These are phyloP conservation scores for Penicillium simplicissimum DNA, from an alignment of 495 filamentous ascomycete species.

Conservation along the genomic window DNA sequence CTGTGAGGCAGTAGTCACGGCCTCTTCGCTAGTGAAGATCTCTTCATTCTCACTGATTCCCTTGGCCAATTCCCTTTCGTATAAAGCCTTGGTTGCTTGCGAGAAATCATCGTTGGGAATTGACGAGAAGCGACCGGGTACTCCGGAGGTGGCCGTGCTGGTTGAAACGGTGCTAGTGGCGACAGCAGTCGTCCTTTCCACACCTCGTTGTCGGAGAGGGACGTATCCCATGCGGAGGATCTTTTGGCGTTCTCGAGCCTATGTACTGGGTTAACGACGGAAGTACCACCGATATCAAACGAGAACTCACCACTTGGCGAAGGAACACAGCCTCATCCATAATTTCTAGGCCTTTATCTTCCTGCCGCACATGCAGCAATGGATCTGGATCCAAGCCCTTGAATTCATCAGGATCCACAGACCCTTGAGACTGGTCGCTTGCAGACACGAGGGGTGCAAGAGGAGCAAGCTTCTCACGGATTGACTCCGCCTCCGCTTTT, in stretches of 20 bases:
- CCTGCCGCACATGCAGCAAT: slow-evolving; percentile 62
- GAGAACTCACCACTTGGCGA: slow-evolving; percentile 51
- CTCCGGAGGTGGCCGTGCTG: slow-evolving; percentile 39
- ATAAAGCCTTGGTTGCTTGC: slow-evolving; percentile 85
- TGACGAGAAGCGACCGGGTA: slow-evolving; percentile 71
- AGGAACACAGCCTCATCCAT: slow-evolving; percentile 65
- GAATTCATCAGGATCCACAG: slow-evolving; percentile 25
- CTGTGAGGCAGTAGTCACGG: slow-evolving; percentile 62
- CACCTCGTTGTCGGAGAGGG: slow-evolving; percentile 55
- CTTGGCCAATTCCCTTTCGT: slow-evolving; percentile 89
- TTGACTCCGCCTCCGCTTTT: slow-evolving; percentile 64
- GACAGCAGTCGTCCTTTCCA: slow-evolving; percentile 48
- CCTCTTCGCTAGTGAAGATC: slow-evolving; percentile 91
- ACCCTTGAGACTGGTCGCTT: slow-evolving; percentile 8
- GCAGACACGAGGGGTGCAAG: slow-evolving; percentile 35
- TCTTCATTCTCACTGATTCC: slow-evolving; percentile 93
- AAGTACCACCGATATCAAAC: background rate
- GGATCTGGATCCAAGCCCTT: slow-evolving; percentile 68
- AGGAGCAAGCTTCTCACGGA: slow-evolving; percentile 56
- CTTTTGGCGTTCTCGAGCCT: slow-evolving; percentile 62
- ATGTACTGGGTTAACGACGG: slow-evolving; percentile 6
- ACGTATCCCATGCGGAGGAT: slow-evolving; percentile 70
- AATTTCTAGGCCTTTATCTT: slow-evolving; percentile 65
- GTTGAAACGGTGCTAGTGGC: slow-evolving; percentile 31
- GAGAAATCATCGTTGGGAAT: slow-evolving; percentile 84